Evolutionary conservation across 1,139 yeast genomes (phyloP).

Genomic region (Magnusiomyces starmeri): DNA sequence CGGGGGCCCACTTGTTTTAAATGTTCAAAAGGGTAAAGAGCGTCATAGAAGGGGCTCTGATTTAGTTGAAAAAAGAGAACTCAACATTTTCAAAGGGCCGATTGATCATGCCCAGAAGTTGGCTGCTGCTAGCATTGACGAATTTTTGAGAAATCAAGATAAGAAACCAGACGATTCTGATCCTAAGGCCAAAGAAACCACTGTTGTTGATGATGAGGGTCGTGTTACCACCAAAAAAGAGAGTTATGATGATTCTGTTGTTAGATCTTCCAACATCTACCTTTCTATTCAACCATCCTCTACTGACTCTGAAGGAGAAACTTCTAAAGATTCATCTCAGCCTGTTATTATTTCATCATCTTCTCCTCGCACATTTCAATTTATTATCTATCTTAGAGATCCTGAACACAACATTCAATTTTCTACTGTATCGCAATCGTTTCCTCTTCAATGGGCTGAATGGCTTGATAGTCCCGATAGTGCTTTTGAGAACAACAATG

Average conservation of each 20-base stretch:
- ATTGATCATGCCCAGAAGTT: slow-evolving; percentile 82
- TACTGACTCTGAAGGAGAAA: slow-evolving; percentile 29
- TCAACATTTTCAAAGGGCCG: slow-evolving; percentile 72
- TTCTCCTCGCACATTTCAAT: slow-evolving; percentile 46
- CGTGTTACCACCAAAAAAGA: slow-evolving; percentile 13
- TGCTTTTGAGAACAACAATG: slow-evolving; percentile 26
- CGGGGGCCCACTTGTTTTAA: slow-evolving; percentile 51
- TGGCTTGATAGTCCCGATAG: slow-evolving; percentile 53
- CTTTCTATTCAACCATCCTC: slow-evolving; percentile 64
- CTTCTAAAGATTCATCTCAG: slow-evolving; percentile 35
- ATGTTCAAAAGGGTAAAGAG: slow-evolving; percentile 40
- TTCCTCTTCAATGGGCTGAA: slow-evolving; percentile 81
- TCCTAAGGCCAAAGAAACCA: slow-evolving; percentile 14
- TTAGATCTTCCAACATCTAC: slow-evolving; percentile 58
- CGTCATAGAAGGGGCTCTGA: slow-evolving; percentile 35
- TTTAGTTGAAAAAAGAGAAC: slow-evolving; percentile 38
- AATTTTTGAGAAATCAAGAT: slow-evolving; percentile 36
- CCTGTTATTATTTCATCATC: slow-evolving; percentile 23
- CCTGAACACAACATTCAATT: slow-evolving; percentile 68
- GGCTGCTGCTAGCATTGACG: slow-evolving; percentile 79
- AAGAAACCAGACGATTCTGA: slow-evolving; percentile 25
- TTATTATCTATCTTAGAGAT: slow-evolving; percentile 69
- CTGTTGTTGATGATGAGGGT: slow-evolving; percentile 16
- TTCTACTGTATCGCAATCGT: slow-evolving; percentile 75
- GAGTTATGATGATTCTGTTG: slow-evolving; percentile 17